phyloP scores from a whole-genome alignment of 495 filamentous ascomycete genomes.

The Penicillium taxi region DNA sequence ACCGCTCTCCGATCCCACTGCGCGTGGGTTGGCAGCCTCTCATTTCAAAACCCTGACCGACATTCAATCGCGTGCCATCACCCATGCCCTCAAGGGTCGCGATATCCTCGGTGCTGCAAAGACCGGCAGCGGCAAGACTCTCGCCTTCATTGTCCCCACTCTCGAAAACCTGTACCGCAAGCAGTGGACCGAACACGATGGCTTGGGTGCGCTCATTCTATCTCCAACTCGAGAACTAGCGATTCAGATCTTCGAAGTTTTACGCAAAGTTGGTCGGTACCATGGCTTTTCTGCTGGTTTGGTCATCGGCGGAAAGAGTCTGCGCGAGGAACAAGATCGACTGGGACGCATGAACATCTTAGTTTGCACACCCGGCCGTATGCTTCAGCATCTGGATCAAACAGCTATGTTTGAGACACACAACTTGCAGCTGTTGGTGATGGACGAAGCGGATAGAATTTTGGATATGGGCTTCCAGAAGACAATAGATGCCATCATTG shows the following conservation, averaged over 20 bases:
- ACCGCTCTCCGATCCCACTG: constrained; percentile 79
- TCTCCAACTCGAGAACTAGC: constrained; percentile 92
- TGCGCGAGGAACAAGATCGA: constrained; percentile 81
- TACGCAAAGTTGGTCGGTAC: constrained; percentile 81
- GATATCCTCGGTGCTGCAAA: constrained; percentile 95
- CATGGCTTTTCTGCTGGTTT: constrained; percentile 90
- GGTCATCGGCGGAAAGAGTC: constrained; percentile 88
- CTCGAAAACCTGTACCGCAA: constrained; percentile 90
- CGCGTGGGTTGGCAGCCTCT: constrained; percentile 68
- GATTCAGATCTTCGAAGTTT: constrained; percentile 93
- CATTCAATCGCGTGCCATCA: constrained; percentile 82
- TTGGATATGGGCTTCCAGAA: constrained; percentile 96
- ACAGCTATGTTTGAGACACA: constrained; percentile 84
- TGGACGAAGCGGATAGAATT: constrained; percentile 95
- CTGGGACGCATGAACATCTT: constrained; percentile 94
- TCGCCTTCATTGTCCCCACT: constrained; percentile 86
- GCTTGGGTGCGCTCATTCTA: constrained; percentile 84
- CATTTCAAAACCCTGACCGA: constrained; percentile 89
- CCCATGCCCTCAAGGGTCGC: constrained; percentile 71
- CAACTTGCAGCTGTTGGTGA: constrained; percentile 83
- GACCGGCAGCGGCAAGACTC: constrained; percentile 92
- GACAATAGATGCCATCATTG: constrained; percentile 86
- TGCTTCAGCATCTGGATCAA: constrained; percentile 94
- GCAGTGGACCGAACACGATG: constrained; percentile 85
- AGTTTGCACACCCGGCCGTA: constrained; percentile 89